A percentile compares a stretch with the other conserved stretches of the same genome.
Conservation (phyloP, 805 yeast species). For the Nakazawaea anatomiae region DNA sequence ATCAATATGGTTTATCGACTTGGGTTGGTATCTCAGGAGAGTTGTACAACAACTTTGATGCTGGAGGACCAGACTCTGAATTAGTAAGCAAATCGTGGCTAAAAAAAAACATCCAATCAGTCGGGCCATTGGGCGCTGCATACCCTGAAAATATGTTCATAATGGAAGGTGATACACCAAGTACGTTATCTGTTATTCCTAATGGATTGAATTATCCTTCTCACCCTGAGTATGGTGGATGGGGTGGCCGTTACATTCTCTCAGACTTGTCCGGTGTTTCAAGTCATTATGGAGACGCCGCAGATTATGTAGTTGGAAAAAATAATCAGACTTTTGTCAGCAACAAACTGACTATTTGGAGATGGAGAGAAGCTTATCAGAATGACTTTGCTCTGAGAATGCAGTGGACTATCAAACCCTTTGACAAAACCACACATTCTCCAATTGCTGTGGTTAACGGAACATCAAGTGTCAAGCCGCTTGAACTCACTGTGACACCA, state of each 20-base stretch:
- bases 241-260: slow-evolving; percentile 27
- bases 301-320: slow-evolving; percentile 18
- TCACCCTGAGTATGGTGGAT: slow-evolving; percentile 26
- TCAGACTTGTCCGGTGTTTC: slow-evolving; percentile 16
- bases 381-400: slow-evolving; percentile 25
- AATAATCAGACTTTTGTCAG: slow-evolving; percentile 16
- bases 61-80: slow-evolving; percentile 21
- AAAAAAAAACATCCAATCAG: slow-evolving; percentile 16
- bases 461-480: slow-evolving; percentile 17
- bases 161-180: slow-evolving; percentile 29
- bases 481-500: slow-evolving; percentile 11
- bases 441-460: slow-evolving; percentile 22
- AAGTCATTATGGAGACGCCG: slow-evolving; percentile 19
- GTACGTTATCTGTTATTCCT: slow-evolving; percentile 21
- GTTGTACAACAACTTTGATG: slow-evolving; percentile 16
- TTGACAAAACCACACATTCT: slow-evolving; percentile 19
- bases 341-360: slow-evolving; percentile 26
- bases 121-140: slow-evolving; percentile 22
- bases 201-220: slow-evolving; percentile 24
- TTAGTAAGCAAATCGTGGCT: slow-evolving; percentile 22
- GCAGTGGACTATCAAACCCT: slow-evolving; percentile 25
- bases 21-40: slow-evolving; percentile 29
- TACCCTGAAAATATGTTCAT: slow-evolving; percentile 19
- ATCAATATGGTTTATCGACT: slow-evolving; percentile 21
- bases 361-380: slow-evolving; percentile 27